Evolutionary conservation across 2,329 filamentous ascomycete species (phyloP), one percentile per base, ranked within the genome.

Genomic region (Ampelomyces quisqualis): DNA sequence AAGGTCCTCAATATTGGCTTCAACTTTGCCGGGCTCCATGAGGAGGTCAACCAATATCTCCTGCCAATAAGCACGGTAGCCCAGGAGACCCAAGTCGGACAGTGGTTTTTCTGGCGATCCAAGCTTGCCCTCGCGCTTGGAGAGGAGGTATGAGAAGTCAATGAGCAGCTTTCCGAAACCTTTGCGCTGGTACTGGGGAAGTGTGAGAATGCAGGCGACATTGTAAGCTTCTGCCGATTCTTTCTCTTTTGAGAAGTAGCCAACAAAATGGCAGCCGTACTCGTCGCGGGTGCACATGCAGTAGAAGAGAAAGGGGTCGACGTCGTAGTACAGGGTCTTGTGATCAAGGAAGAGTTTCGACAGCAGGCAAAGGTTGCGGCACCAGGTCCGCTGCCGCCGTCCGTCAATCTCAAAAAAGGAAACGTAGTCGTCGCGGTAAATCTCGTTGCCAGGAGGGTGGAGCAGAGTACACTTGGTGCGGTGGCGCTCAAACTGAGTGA

Each of bases 161-260:
- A 98, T 98, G 42, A 98, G 78, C 9, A 98, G 77, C 45, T 89
- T 85, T 17, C 94, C 93, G 58, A 93, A 96, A 0, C 93, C 93
- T 63, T 94, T 93, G 17, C 93, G 82, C 69, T 98, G 93, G 58
- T 94, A 97, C 65, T 98, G 94, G 0, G 93, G 93, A 3, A 98
- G 76, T 0, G 93, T 98, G 44, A 98, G 76, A 65, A 98, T 98
- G 79, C 94, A 98, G 4, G 93, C 94, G 21, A 98, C 85, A 64
- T 98, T 98, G 78, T 97, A 98, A 20, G 88, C 89, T 59, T 98
- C 94, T 0, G 90, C 90, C 26, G 86, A 91, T 69, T 98, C 93
- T 57, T 98, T 98, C 69, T 98, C 93, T 67, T 98, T 98, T 40
- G 88, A 95, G 69, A 98, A 98, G 65, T 96, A 98, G n/a, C 93